A percentile compares a stretch with the other conserved stretches of the same genome.
Conservation (phyloP, 140 eudicot genomes). For the Ambrosia hybrid region DNA sequence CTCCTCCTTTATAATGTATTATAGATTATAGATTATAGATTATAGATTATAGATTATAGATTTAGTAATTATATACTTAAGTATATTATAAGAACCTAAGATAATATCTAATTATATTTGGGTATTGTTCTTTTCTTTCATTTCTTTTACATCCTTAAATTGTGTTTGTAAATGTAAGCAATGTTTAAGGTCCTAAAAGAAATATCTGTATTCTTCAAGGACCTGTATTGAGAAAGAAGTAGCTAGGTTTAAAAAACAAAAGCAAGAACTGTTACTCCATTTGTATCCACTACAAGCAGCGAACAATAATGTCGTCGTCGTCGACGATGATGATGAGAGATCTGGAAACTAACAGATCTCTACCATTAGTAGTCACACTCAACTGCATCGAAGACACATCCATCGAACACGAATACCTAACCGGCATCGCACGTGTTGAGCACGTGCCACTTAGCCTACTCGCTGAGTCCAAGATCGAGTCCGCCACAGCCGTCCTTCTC, state of each 20-base stretch:
- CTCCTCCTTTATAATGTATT: too few relatives aligned
- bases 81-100: too few relatives aligned
- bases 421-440: slow-evolving; percentile 77
- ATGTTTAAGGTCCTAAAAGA: not conserved
- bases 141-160: too few relatives aligned
- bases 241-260: slow-evolving; percentile 34
- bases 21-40: too few relatives aligned
- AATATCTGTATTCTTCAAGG: slow-evolving; percentile 5
- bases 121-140: too few relatives aligned
- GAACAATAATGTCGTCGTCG: too few relatives aligned
- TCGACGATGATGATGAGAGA: slow-evolving; percentile 39
- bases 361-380: slow-evolving; percentile 76
- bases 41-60: too few relatives aligned
- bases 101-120: too few relatives aligned
- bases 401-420: slow-evolving; percentile 66
- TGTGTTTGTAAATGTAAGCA: too few relatives aligned
- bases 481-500: slow-evolving; percentile 84
- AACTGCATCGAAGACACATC: slow-evolving; percentile 85
- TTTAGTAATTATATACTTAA: too few relatives aligned
- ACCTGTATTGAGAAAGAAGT: slow-evolving; percentile 29
- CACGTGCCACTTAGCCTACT: slow-evolving; percentile 84
- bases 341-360: slow-evolving; percentile 40
- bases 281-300: slow-evolving; percentile 22
- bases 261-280: not conserved
- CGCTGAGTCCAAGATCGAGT: slow-evolving; percentile 74